These are phyloP conservation scores for Cercospora sp. DNA, from an alignment of 2,329 filamentous ascomycete genomes.

Conservation along the genomic window DNA sequence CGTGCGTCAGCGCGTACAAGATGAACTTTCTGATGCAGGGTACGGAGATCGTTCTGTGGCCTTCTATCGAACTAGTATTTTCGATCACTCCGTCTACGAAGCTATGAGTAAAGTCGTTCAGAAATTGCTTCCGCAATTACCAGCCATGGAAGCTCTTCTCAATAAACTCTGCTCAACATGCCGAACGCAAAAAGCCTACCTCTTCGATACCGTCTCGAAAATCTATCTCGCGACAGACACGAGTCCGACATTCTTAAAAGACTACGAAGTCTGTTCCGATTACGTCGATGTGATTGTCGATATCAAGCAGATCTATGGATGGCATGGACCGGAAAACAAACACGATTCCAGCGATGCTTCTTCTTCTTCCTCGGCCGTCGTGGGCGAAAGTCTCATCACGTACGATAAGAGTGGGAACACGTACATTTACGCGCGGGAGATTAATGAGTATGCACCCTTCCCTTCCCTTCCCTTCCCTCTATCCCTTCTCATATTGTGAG, in stretches of 20 bases:
- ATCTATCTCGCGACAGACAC: conserved; percentile 98
- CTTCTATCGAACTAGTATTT: conserved; percentile 96
- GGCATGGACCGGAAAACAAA: conserved; percentile 41
- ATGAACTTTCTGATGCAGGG: conserved; percentile 89
- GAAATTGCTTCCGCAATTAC: conserved; percentile 90
- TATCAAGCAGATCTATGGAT: conserved; percentile 93
- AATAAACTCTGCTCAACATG: conserved; percentile 92
- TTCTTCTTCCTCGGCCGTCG: background rate
- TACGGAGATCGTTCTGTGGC: conserved; percentile 92
- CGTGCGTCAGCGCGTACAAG: conserved; percentile 93
- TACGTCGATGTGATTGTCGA: conserved; percentile 99
- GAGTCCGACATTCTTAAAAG: conserved; percentile 87
- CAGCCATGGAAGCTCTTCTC: conserved; percentile 88
- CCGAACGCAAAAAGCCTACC: conserved; percentile 94
- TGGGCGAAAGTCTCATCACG: conserved; percentile 62
- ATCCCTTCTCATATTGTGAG: background rate
- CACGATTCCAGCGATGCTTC: background rate
- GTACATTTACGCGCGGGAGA: conserved; percentile 65
- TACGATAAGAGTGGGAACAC: conserved; percentile 60
- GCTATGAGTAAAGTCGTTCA: conserved; percentile 98
- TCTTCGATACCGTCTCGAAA: conserved; percentile 96
- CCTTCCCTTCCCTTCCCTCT: background rate
- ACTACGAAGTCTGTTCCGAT: conserved; percentile 97
- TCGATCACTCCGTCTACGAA: conserved; percentile 98
- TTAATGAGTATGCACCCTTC: conserved; percentile 60